A percentile compares a stretch with the other conserved stretches of the same genome.
Conservation (phyloP, 1,284 basidiomycete species). For the Quambalaria eucalypti region DNA sequence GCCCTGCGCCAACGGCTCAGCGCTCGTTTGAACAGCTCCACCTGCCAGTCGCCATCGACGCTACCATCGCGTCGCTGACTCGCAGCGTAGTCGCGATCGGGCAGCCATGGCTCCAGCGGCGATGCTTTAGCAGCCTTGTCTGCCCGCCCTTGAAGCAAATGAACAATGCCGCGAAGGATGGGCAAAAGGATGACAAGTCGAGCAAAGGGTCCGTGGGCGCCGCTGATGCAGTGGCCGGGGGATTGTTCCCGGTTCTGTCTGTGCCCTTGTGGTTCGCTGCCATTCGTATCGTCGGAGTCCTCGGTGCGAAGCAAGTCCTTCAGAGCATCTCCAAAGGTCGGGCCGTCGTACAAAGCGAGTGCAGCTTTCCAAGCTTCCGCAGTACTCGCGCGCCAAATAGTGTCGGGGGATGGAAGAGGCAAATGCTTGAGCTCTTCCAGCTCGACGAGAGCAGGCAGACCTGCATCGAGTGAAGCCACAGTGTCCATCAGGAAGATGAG, state of each 20-base stretch:
- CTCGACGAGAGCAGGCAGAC: constrained; percentile 16
- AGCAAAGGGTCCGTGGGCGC: constrained; percentile 32
- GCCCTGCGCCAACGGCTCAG: constrained; percentile 29
- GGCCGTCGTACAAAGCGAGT: constrained; percentile 14
- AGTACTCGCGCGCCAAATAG: constrained; percentile 25
- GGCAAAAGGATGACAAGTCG: constrained; percentile 27
- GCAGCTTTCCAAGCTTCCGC: constrained; percentile 17
- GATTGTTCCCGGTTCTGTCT: not conserved
- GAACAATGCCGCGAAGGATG: constrained; percentile 34
- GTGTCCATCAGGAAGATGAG: constrained; percentile 31
- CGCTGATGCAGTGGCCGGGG: constrained; percentile 14
- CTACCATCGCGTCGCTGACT: not conserved
- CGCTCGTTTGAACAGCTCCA: constrained; percentile 22
- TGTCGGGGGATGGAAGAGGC: constrained; percentile 30
- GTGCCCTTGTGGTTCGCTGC: no score
- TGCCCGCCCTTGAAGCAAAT: constrained; percentile 28
- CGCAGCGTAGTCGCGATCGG: not conserved
- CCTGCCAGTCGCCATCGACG: constrained; percentile 16
- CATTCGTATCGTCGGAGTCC: not conserved
- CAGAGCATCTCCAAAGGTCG: constrained; percentile 27
- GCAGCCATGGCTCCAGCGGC: constrained; percentile 18
- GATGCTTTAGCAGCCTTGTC: constrained; percentile 17
- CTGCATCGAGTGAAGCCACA: constrained; percentile 26
- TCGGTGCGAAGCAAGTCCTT: constrained; percentile 17
- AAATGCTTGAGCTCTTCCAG: constrained; percentile 28